These are phyloP conservation scores for Cryptococcus sp. DNA, from an alignment of 1,284 basidiomycete genomes.

Conservation along the genomic window DNA sequence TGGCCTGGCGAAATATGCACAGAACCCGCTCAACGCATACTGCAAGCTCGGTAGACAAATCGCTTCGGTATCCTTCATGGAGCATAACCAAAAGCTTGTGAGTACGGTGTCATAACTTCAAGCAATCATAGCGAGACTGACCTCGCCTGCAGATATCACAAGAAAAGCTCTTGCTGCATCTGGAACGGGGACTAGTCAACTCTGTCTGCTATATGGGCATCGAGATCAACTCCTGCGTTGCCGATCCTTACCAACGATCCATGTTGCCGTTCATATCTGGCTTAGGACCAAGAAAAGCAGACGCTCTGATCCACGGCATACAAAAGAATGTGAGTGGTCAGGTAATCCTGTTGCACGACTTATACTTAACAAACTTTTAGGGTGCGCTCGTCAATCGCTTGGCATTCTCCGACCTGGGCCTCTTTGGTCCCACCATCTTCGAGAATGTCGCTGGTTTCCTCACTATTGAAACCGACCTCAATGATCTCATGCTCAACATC, in stretches of 20 bases:
- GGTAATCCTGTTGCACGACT: background rate
- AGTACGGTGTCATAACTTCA: constrained; percentile 34
- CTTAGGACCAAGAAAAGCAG: constrained; percentile 91
- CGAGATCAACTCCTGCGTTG: constrained; percentile 89
- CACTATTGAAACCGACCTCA: constrained; percentile 72
- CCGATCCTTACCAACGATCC: constrained; percentile 81
- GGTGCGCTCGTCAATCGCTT: constrained; percentile 82
- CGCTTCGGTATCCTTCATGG: constrained; percentile 74
- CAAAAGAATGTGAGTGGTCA: constrained; percentile 62
- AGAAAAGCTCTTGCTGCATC: constrained; percentile 77
- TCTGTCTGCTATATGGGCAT: constrained; percentile 90
- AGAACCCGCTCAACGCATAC: constrained; percentile 92
- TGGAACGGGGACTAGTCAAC: constrained; percentile 88
- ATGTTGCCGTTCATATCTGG: constrained; percentile 90
- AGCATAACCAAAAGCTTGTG: constrained; percentile 84
- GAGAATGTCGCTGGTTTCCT: constrained; percentile 89
- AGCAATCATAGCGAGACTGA: constrained; percentile 11
- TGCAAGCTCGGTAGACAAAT: constrained; percentile 82
- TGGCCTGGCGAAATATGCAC: constrained; percentile 87
- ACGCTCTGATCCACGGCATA: constrained; percentile 80
- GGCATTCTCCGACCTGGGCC: constrained; percentile 70
- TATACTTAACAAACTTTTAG: constrained; percentile 42
- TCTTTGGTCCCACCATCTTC: constrained; percentile 83
- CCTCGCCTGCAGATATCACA: constrained; percentile 65
- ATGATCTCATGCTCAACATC: constrained; percentile 55